phyloP scores from a whole-genome alignment of 805 yeast genomes.

The Candida orba region DNA sequence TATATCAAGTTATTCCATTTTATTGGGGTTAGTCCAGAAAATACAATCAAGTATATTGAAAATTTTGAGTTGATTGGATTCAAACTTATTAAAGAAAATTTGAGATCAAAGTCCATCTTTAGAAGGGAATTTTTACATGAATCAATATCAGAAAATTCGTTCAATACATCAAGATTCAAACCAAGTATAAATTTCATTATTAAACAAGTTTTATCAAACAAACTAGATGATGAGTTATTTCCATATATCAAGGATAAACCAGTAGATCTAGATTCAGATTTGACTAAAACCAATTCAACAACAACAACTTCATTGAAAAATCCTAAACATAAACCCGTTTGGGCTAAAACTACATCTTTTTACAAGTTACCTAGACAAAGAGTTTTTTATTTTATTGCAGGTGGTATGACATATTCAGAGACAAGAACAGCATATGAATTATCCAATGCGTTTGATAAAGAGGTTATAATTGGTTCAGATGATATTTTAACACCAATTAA shows the following conservation, averaged over 20 bases:
- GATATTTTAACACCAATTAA: slow-evolving; percentile 51
- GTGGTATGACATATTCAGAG: slow-evolving; percentile 86
- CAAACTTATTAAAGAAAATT: slow-evolving; percentile 39
- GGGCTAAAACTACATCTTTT: slow-evolving; percentile 48
- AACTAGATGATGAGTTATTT: slow-evolving; percentile 51
- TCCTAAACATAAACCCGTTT: slow-evolving; percentile 65
- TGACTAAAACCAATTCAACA: slow-evolving; percentile 25
- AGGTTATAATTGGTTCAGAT: slow-evolving; percentile 77
- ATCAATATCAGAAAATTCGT: slow-evolving; percentile 32
- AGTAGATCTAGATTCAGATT: slow-evolving; percentile 33
- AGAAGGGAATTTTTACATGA: slow-evolving; percentile 51
- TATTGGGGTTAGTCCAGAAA: slow-evolving; percentile 33
- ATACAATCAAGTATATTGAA: slow-evolving; percentile 45
- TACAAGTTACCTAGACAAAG: slow-evolving; percentile 49
- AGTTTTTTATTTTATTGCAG: slow-evolving; percentile 74
- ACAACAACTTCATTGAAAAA: slow-evolving; percentile 53
- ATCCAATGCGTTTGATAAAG: slow-evolving; percentile 53
- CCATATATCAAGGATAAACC: slow-evolving; percentile 78
- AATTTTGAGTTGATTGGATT: slow-evolving; percentile 56
- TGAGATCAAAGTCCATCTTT: slow-evolving; percentile 34
- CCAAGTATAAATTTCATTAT: slow-evolving; percentile 62
- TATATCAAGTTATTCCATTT: slow-evolving; percentile 61
- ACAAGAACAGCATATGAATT: slow-evolving; percentile 68
- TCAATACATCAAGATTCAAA: slow-evolving; percentile 62
- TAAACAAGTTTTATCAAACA: slow-evolving; percentile 41